These are phyloP conservation scores for Podaxis mareebaensis DNA, from an alignment of 768 basidiomycete genomes.

Conservation along the genomic window DNA sequence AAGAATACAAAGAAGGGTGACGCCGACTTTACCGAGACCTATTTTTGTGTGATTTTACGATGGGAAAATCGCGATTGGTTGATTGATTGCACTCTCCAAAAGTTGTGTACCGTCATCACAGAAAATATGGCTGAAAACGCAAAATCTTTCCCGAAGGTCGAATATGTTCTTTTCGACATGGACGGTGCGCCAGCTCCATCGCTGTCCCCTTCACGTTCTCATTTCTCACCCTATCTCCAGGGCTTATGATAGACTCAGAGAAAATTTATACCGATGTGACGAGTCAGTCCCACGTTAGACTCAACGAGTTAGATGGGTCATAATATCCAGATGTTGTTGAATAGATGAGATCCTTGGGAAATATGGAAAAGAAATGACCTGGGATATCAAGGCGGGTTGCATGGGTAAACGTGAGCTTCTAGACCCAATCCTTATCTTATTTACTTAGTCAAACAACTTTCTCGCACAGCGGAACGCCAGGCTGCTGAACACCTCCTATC, in stretches of 20 bases:
- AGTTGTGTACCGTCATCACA: not conserved
- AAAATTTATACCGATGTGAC: slow-evolving; percentile 76
- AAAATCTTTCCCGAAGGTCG: slow-evolving; percentile 30
- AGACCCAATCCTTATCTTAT: not conserved
- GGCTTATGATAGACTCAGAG: slow-evolving; percentile 78
- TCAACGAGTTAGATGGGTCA: slow-evolving; percentile 6
- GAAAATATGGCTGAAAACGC: slow-evolving; percentile 17
- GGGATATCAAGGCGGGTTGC: slow-evolving; percentile 86
- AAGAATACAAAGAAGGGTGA: not conserved
- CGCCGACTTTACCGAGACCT: not conserved
- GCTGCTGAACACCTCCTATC: slow-evolving; percentile 71
- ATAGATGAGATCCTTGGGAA: slow-evolving; percentile 70
- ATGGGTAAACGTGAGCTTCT: slow-evolving; percentile 76
- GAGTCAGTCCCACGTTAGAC: slow-evolving; percentile 46
- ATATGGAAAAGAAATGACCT: slow-evolving; percentile 79
- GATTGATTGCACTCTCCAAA: not conserved
- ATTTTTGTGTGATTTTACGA: slow-evolving; percentile 6
- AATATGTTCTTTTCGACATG: slow-evolving; percentile 76
- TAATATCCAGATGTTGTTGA: not conserved
- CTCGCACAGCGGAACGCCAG: slow-evolving; percentile 56
- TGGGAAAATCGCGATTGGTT: slow-evolving; percentile 2
- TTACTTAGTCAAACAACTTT: not conserved
- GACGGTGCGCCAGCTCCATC: slow-evolving; percentile 46
- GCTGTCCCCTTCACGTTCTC: slow-evolving; percentile 1
- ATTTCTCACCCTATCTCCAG: slow-evolving; percentile 31